Percentiles rank a stretch among this genome's conserved stretches.
These are phyloP conservation scores for Neurospora cerealis DNA, from an alignment of 495 filamentous ascomycete species.

Conservation along the genomic window DNA sequence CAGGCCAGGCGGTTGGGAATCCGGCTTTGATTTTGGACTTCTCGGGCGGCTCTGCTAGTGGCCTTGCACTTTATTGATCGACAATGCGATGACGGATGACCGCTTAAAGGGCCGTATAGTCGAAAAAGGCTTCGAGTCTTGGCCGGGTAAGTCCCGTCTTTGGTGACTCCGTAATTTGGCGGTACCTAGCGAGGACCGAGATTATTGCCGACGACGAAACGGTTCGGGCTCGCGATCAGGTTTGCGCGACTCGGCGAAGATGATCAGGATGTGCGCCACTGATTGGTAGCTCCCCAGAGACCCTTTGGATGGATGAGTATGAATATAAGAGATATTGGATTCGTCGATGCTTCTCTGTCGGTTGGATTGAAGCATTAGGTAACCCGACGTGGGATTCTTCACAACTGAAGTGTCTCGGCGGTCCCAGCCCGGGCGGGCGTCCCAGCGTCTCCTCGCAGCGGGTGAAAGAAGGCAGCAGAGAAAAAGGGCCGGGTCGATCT, in stretches of 20 bases:
- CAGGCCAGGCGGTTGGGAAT: not conserved
- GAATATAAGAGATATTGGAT: not conserved
- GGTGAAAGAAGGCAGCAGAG: not conserved
- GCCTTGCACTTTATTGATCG: not conserved
- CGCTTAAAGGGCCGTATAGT: not conserved
- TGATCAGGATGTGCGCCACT: not conserved
- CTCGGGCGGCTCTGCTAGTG: not conserved
- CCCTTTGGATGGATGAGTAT: not conserved
- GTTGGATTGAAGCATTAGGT: not conserved
- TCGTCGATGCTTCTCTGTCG: not conserved
- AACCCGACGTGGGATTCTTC: not conserved
- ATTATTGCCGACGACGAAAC: not conserved
- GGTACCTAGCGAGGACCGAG: not conserved
- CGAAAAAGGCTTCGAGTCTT: not conserved
- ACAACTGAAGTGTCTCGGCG: not conserved
- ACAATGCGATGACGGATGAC: not conserved
- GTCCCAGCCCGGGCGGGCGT: not conserved
- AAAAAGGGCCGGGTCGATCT: not conserved
- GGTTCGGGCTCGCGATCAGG: not conserved
- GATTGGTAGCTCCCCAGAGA: not conserved
- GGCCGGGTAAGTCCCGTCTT: not conserved
- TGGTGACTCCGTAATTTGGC: not conserved
- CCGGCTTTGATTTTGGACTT: not conserved
- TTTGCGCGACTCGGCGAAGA: not conserved
- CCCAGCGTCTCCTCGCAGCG: not conserved